Percentiles rank a stretch among this genome's conserved stretches.
These are phyloP conservation scores for Lagerstroemia speciosa DNA, from an alignment of 345 rosid genomes.

Conservation along the genomic window DNA sequence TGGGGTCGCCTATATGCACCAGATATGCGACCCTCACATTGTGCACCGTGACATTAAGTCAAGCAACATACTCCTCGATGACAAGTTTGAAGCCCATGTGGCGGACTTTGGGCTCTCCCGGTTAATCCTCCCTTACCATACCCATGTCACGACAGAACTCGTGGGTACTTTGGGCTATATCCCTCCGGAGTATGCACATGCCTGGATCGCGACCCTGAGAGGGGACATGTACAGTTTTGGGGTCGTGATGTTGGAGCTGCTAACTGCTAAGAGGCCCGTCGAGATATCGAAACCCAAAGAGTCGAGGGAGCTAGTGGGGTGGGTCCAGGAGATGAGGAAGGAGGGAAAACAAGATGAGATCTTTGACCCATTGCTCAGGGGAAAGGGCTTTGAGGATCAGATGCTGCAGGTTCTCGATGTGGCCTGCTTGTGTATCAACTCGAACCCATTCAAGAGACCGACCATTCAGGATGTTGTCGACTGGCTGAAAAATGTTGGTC, in stretches of 20 bases:
- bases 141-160: slow-evolving; percentile 39
- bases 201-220: slow-evolving; percentile 40
- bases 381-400: slow-evolving; percentile 34
- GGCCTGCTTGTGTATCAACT: slow-evolving; percentile 31
- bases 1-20: slow-evolving; percentile 43
- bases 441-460: slow-evolving; percentile 36
- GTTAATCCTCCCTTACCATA: slow-evolving; percentile 35
- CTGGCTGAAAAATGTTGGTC: slow-evolving; percentile 16
- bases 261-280: slow-evolving; percentile 36
- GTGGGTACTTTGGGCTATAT: slow-evolving; percentile 42
- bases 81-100: slow-evolving; percentile 31
- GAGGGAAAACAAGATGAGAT: slow-evolving; percentile 27
- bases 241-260: slow-evolving; percentile 39
- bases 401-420: slow-evolving; percentile 30
- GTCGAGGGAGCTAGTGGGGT: slow-evolving; percentile 30
- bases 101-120: slow-evolving; percentile 40
- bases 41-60: slow-evolving; percentile 47
- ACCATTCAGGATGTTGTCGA: slow-evolving; percentile 33
- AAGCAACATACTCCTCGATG: slow-evolving; percentile 42
- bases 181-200: slow-evolving; percentile 40
- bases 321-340: slow-evolving; percentile 31
- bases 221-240: slow-evolving; percentile 47
- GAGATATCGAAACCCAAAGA: slow-evolving; percentile 29
- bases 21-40: slow-evolving; percentile 21
- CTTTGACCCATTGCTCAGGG: slow-evolving; percentile 29